Conservation (phyloP, 129 eudicot genomes). For the Heracleum sosnowskyi region DNA sequence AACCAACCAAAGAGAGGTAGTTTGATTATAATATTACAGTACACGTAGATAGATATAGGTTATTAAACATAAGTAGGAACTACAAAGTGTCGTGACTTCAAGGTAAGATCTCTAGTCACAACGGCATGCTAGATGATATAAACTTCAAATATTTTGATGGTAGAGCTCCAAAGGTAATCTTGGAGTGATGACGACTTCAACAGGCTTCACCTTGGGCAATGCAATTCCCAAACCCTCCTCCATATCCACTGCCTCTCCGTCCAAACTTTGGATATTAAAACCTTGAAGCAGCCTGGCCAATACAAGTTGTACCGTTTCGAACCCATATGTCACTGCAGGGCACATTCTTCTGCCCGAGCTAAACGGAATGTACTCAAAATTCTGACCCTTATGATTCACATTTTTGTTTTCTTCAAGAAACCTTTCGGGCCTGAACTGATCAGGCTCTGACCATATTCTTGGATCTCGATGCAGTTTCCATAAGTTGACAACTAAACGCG, state of each 20-base stretch:
- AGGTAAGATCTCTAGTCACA: no score
- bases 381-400: conserved; percentile 19
- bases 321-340: conserved; percentile 28
- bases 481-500: conserved; percentile 37
- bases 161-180: conserved; percentile 23
- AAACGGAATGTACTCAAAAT: conserved; percentile 34
- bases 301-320: conserved; percentile 22
- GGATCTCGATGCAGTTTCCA: conserved; percentile 61
- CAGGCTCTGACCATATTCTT: conserved; percentile 28
- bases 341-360: conserved; percentile 41
- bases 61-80: no score
- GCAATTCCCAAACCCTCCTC: conserved; percentile 34
- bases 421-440: conserved; percentile 36
- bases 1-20: no score
- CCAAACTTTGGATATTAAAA: conserved; percentile 23
- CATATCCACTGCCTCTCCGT: conserved; percentile 29
- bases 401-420: conserved; percentile 19
- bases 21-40: no score
- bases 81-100: no score
- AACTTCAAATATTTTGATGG: not conserved
- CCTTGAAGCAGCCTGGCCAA: conserved; percentile 39
- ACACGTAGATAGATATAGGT: no score
- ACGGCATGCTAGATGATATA: no score
- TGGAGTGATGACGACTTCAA: conserved; percentile 29
- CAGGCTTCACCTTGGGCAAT: conserved; percentile 38